Conservation (phyloP, 179 eudicot genomes). For the Nepenthes alata region DNA sequence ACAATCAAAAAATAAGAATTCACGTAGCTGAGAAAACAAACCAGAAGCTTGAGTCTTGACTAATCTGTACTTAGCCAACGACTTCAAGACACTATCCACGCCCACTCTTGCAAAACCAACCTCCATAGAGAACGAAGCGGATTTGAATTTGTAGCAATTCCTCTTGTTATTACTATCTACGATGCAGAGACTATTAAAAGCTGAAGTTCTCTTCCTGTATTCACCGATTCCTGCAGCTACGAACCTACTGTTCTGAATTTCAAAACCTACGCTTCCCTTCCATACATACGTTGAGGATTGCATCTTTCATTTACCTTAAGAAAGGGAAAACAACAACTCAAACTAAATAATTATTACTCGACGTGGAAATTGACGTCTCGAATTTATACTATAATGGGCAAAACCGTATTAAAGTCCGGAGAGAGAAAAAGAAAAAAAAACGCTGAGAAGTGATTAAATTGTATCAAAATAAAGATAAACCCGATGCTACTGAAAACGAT, state of each 20-base stretch:
- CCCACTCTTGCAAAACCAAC: constrained; percentile 36
- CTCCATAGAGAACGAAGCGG: constrained; percentile 34
- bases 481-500: too few species aligned
- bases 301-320: constrained; percentile 13
- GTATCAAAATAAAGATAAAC: too few species aligned
- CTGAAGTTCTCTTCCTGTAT: constrained; percentile 12
- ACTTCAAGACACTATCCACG: constrained; percentile 26
- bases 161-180: constrained; percentile 9
- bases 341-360: too few species aligned
- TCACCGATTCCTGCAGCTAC: constrained; percentile 12
- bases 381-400: too few species aligned
- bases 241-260: constrained; percentile 21
- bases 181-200: constrained; percentile 21
- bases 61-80: constrained; percentile 51
- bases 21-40: constrained; percentile 12
- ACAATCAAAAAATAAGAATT: too few species aligned
- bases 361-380: too few species aligned
- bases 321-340: too few species aligned
- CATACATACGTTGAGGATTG: constrained; percentile 30
- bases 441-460: too few species aligned
- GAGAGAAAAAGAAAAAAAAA: too few species aligned
- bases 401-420: too few species aligned
- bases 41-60: constrained; percentile 55
- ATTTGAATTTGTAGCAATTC: constrained; percentile 21
- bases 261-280: constrained; percentile 28